phyloP scores from a whole-genome alignment of 2,329 filamentous ascomycete genomes.

The Coniosporium tulheliwenetii region DNA sequence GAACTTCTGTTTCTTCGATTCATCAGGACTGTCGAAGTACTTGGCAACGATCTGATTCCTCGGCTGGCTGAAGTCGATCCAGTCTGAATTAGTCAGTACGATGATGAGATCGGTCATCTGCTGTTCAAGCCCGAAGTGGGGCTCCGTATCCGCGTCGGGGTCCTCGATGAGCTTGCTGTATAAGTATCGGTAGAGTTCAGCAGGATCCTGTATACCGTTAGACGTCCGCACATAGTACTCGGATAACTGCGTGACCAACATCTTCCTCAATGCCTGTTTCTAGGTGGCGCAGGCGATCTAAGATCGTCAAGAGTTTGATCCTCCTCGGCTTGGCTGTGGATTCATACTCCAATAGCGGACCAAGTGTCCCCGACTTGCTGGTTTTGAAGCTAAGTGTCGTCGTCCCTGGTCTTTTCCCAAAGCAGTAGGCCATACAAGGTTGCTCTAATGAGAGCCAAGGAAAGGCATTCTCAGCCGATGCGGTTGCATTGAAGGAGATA shows the following conservation, averaged over 20 bases:
- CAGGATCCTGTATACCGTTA: conserved; percentile 29
- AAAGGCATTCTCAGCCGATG: conserved; percentile 16
- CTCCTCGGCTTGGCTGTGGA: conserved; percentile 44
- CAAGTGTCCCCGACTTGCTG: conserved; percentile 39
- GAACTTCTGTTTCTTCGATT: conserved; percentile 46
- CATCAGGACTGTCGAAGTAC: conserved; percentile 48
- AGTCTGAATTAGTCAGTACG: conserved; percentile 51
- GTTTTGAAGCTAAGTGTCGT: conserved; percentile 58
- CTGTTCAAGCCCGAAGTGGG: conserved; percentile 47
- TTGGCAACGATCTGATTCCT: conserved; percentile 60
- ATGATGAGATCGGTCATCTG: conserved; percentile 60
- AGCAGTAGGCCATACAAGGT: conserved; percentile 54
- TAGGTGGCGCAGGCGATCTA: conserved; percentile 25
- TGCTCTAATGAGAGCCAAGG: conserved; percentile 63
- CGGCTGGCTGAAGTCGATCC: conserved; percentile 57
- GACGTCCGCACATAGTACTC: conserved; percentile 40
- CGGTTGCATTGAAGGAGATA: conserved; percentile 21
- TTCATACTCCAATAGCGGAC: conserved; percentile 42
- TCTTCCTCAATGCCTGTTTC: conserved; percentile 25
- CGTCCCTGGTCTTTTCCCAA: conserved; percentile 51
- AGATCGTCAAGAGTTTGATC: conserved; percentile 36
- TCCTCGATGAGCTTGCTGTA: conserved; percentile 54
- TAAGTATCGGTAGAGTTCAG: conserved; percentile 37
- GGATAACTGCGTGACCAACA: conserved; percentile 30
- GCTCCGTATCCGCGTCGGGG: conserved; percentile 43